Conservation (phyloP, 805 yeast genomes). For the Torulaspora quercuum region DNA sequence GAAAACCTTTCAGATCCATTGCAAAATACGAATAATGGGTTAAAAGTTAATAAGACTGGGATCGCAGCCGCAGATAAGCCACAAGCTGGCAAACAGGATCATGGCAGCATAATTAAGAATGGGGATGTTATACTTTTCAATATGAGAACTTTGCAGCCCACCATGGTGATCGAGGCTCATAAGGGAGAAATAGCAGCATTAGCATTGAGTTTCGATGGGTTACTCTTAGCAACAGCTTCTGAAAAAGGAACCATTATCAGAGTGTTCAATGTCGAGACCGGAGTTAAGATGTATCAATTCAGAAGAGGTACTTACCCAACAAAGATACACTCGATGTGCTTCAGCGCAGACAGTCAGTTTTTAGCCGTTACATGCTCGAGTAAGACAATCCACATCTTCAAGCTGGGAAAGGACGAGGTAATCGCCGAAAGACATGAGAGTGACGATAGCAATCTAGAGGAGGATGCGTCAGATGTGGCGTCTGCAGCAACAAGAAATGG, state of each 20-base stretch:
- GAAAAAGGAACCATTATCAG: constrained; percentile 75
- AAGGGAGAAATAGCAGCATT: constrained; percentile 64
- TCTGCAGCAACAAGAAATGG: constrained; percentile 10
- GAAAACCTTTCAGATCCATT: background rate
- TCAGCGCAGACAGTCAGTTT: constrained; percentile 65
- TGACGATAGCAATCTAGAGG: constrained; percentile 41
- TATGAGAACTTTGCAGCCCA: constrained; percentile 56
- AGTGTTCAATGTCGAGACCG: constrained; percentile 61
- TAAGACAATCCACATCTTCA: constrained; percentile 89
- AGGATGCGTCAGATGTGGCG: constrained; percentile 22
- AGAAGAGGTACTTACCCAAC: constrained; percentile 85
- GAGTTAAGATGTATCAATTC: constrained; percentile 61
- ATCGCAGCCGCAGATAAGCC: constrained; percentile 28
- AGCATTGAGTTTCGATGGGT: constrained; percentile 61
- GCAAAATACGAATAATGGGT: constrained; percentile 1
- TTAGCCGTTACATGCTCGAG: constrained; percentile 84
- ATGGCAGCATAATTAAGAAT: constrained; percentile 33
- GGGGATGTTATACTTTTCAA: constrained; percentile 72
- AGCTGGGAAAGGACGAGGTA: constrained; percentile 43
- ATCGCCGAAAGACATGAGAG: constrained; percentile 25
- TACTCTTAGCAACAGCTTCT: constrained; percentile 67
- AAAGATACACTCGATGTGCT: constrained; percentile 67
- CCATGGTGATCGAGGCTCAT: constrained; percentile 71
- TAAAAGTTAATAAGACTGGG: constrained; percentile 31
- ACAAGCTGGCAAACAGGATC: constrained; percentile 11